Base-by-base conservation (phyloP, 2,329 filamentous ascomycete genomes). In the Calcarisporium arbuscula region DNA sequence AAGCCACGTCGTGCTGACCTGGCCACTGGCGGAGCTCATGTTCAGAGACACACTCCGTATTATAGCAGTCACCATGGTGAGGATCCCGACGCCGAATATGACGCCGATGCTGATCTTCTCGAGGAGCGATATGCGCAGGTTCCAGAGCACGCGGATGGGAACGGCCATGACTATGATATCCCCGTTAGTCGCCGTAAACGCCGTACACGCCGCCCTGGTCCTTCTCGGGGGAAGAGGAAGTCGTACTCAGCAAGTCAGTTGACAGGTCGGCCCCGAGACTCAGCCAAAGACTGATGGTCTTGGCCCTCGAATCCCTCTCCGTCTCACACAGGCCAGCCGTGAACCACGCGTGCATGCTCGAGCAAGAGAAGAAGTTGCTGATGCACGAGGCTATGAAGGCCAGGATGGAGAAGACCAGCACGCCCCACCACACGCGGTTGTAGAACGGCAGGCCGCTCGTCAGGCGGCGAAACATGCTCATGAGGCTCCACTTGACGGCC, bases 331-430 rank as follows among this genome's bases (percentile, higher is more conserved):
- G 28, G 14, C 42, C 40, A 5, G 39, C 38, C 2, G 40, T 43
- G 26, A 47, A 45, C 44, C 44, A 47, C 10, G 44, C 44, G 20
- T 43, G 28, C 37, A 47, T 39, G 6, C 42, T 43, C 5, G 42
- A 45, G 27, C 44, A 47, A 30, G 38, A 43, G 11, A 42, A 45
- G 27, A 45, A 47, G 31, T 47, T 47, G 33, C 42, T 47, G 32
- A 46, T 37, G 19, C 41, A 40, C 27, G 33, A 42, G 4, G 41
- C 43, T n/a, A 47, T 39, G 27, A 46, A 47, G 14, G 36, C 35
- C 19, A 44, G 29, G 28, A 43, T 34, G 7, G 44, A 45, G 32
- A 44, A 46, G 10, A 41, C 16, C 6, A 44, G 21, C 9, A 44
- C 33, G 17, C 23, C 41, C 41, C 43, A 46, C 43, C 43, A 44